Evolutionary conservation across 805 yeast species (phyloP).

Genomic region (Metschnikowia lunata): DNA sequence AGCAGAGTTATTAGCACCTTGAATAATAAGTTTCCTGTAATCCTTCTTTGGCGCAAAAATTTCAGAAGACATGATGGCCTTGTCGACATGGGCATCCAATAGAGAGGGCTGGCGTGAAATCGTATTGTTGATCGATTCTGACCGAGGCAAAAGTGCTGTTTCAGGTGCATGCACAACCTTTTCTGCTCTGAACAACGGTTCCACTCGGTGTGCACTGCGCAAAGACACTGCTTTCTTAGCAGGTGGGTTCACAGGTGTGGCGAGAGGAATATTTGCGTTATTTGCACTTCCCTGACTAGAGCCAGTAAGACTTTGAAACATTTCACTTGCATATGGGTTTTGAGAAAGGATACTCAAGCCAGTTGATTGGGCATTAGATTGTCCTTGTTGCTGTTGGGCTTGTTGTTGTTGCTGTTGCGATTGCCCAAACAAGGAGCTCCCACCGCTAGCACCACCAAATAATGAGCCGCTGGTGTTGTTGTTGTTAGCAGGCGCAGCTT

Average conservation of each 20-base stretch:
- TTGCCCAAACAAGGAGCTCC: constrained; percentile 22
- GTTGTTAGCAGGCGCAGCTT: constrained; percentile 12
- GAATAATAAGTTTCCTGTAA: constrained; percentile 52
- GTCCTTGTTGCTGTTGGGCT: constrained; percentile 18
- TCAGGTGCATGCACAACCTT: constrained; percentile 1
- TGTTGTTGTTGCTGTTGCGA: constrained; percentile 25
- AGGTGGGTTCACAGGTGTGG: constrained; percentile 16
- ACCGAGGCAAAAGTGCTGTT: constrained; percentile 7
- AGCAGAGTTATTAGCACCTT: constrained; percentile 29
- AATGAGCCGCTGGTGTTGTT: constrained; percentile 9
- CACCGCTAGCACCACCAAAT: constrained; percentile 23
- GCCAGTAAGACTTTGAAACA: constrained; percentile 48
- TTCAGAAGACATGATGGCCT: constrained; percentile 65
- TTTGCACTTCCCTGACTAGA: constrained; percentile 17
- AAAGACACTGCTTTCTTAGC: constrained; percentile 58
- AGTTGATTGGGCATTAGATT: constrained; percentile 1
- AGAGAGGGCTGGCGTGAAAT: constrained; percentile 3
- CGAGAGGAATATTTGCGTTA: constrained; percentile 27
- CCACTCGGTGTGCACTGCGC: constrained; percentile 51
- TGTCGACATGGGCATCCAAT: constrained; percentile 44
- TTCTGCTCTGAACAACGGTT: constrained; percentile 44
- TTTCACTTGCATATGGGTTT: constrained; percentile 71
- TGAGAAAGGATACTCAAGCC: constrained; percentile 27
- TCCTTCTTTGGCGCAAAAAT: constrained; percentile 62
- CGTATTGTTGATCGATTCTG: constrained; percentile 5